Conservation (phyloP, 129 eudicot species). For the Centrapalus pauciflorus region DNA sequence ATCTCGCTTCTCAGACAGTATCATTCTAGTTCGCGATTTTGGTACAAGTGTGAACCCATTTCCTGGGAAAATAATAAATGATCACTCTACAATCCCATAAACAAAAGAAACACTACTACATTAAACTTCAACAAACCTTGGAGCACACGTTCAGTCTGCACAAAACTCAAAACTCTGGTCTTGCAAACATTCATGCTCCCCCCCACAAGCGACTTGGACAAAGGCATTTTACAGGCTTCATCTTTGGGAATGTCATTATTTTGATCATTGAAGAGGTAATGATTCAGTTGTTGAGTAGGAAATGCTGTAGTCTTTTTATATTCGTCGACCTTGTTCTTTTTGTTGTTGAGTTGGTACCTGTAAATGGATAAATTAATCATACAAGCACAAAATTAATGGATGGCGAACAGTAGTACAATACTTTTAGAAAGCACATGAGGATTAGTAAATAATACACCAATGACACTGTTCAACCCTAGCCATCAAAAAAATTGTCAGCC, state of each 20-base stretch:
- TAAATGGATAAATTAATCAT: conserved; percentile 23
- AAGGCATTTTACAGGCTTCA: conserved; percentile 66
- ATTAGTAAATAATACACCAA: neutral
- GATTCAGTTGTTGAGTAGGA: conserved; percentile 39
- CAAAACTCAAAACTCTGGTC: conserved; percentile 59
- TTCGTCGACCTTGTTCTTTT: conserved; percentile 67
- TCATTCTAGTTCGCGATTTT: conserved; percentile 58
- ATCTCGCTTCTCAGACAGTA: conserved; percentile 75
- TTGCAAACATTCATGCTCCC: conserved; percentile 79
- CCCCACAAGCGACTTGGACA: conserved; percentile 81
- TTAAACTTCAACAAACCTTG: conserved; percentile 57
- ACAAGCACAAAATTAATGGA: neutral
- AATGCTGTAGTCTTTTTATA: conserved; percentile 30
- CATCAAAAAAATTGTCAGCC: neutral
- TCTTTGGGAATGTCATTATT: conserved; percentile 61
- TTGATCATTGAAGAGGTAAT: conserved; percentile 45
- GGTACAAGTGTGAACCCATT: conserved; percentile 44
- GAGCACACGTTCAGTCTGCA: conserved; percentile 50
- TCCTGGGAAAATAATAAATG: conserved; percentile 37
- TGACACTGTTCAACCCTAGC: neutral
- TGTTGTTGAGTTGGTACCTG: conserved; percentile 72
- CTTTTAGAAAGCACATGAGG: neutral
- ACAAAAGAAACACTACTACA: neutral
- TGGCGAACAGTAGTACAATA: neutral
- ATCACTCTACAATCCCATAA: neutral